phyloP scores from a whole-genome alignment of 2,329 filamentous ascomycete species.

The Alternaria sp. region DNA sequence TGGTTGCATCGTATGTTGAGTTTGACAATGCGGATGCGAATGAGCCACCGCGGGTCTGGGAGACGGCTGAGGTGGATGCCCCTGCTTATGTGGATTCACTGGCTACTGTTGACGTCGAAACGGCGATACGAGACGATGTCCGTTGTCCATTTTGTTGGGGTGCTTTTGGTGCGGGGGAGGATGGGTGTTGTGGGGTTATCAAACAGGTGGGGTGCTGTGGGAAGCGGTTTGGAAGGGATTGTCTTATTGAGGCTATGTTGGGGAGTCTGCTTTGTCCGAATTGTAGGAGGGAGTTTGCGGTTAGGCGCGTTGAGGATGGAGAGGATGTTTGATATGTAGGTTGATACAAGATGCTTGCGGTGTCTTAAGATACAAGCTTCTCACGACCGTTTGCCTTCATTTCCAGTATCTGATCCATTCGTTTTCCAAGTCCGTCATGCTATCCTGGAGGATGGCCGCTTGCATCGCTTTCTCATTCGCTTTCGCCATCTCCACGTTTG shows the following conservation, averaged over 20 bases:
- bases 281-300: background rate
- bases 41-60: background rate
- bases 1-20: background rate
- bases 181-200: background rate
- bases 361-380: background rate
- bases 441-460: slow-evolving; percentile 18
- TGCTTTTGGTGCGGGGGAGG: background rate
- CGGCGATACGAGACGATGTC: background rate
- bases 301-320: background rate
- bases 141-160: background rate
- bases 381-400: background rate
- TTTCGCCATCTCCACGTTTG: slow-evolving; percentile 17
- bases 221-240: background rate
- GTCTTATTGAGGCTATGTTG: background rate
- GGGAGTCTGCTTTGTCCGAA: background rate
- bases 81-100: background rate
- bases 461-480: slow-evolving; percentile 16
- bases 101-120: background rate
- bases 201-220: background rate
- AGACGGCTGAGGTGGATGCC: background rate
- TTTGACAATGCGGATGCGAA: background rate
- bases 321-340: background rate
- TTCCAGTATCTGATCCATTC: slow-evolving; percentile 23
- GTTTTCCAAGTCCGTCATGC: slow-evolving; percentile 15
- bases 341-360: background rate